phyloP scores from a whole-genome alignment of 352 stramenopile species.

The Phytophthora pistaciae region DNA sequence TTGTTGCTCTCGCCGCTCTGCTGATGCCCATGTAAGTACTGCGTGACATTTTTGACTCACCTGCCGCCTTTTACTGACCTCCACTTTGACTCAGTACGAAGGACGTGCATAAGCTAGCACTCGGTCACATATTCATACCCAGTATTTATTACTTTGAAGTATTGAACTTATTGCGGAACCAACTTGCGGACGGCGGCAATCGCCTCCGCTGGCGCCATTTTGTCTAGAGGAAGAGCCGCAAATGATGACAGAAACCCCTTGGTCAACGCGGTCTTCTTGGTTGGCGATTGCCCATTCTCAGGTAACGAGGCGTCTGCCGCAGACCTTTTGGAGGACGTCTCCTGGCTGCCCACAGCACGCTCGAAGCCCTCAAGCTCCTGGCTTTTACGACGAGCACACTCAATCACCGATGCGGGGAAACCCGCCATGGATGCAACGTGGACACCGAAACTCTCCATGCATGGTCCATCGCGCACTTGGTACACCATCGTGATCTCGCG shows the following conservation, averaged over 20 bases:
- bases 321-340: constrained; percentile 26
- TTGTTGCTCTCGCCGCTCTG: too few relatives aligned
- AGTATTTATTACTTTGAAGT: not conserved
- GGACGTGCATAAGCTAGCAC: too few relatives aligned
- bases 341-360: constrained; percentile 40
- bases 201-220: constrained; percentile 56
- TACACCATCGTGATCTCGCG: constrained; percentile 93
- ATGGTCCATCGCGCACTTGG: constrained; percentile 94
- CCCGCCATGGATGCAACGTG: constrained; percentile 98
- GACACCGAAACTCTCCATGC: constrained; percentile 98
- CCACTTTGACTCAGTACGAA: too few relatives aligned
- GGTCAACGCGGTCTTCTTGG: constrained; percentile 49
- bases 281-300: constrained; percentile 14
- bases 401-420: constrained; percentile 95
- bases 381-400: constrained; percentile 95
- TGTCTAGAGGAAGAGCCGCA: constrained; percentile 73
- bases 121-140: too few relatives aligned
- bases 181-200: constrained; percentile 47
- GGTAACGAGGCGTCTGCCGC: constrained; percentile 18
- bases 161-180: constrained; percentile 16
- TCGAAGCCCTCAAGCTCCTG: constrained; percentile 93
- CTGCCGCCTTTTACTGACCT: too few relatives aligned
- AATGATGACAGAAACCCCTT: constrained; percentile 63
- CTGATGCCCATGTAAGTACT: too few relatives aligned
- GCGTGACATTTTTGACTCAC: too few relatives aligned